Percentiles rank a stretch among this genome's conserved stretches.
Evolutionary conservation across 2,329 filamentous ascomycete species (phyloP).

Genomic region (Neophaeococcomyces mojaviensis): DNA sequence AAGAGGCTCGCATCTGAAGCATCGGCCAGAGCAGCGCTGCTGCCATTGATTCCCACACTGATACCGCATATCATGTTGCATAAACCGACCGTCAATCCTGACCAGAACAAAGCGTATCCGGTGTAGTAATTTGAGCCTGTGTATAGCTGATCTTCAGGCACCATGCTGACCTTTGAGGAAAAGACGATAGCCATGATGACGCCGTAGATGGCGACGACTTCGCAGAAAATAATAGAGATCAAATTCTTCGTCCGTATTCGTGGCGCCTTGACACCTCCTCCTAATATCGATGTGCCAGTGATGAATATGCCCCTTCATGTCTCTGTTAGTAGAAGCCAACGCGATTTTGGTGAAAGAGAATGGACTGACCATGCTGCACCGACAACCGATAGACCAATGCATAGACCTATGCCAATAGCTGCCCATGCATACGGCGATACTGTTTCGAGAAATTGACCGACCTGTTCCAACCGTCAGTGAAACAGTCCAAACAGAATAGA

Average conservation of each 20-base stretch:
- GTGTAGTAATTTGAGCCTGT: conserved; percentile 82
- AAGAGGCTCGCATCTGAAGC: conserved; percentile 91
- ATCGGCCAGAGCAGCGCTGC: conserved; percentile 90
- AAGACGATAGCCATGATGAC: conserved; percentile 99
- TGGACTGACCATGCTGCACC: conserved; percentile 81
- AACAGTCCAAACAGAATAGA: not conserved
- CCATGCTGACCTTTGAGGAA: conserved; percentile 70
- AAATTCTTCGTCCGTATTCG: conserved; percentile 99
- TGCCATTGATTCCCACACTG: conserved; percentile 95
- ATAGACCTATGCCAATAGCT: conserved; percentile 79
- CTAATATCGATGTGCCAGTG: conserved; percentile 93
- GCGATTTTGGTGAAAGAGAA: not conserved
- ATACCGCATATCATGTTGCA: conserved; percentile 96
- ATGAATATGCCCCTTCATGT: conserved; percentile 89
- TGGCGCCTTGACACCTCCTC: conserved; percentile 90
- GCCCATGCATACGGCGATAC: conserved; percentile 95
- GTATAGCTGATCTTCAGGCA: conserved; percentile 59
- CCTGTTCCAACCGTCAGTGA: conserved; percentile 38
- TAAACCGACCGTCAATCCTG: conserved; percentile 83
- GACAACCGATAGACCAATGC: conserved; percentile 91
- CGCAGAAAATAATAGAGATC: conserved; percentile 99
- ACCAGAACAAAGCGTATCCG: conserved; percentile 93
- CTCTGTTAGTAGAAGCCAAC: conserved; percentile 4
- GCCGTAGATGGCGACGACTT: conserved; percentile 98
- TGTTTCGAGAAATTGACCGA: conserved; percentile 88